A percentile compares a stretch with the other conserved stretches of the same genome.
These are phyloP conservation scores for Choanephora cucurbitarum DNA, from an alignment of 371 early-diverging fungal species.

Conservation along the genomic window DNA sequence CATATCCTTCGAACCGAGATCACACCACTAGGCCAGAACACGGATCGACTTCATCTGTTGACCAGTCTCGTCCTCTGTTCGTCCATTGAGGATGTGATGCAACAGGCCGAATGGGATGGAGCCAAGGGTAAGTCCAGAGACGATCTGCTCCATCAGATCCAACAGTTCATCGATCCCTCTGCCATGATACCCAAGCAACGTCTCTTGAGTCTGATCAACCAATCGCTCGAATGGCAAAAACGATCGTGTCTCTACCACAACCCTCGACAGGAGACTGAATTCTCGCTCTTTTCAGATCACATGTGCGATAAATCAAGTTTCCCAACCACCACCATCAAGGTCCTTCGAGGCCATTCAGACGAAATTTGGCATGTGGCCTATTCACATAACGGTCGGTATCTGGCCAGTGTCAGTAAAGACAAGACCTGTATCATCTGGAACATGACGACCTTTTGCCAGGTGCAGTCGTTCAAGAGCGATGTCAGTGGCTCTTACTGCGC, in stretches of 20 bases:
- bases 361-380: constrained; percentile 96
- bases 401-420: constrained; percentile 94
- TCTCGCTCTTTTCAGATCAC: constrained; percentile 77
- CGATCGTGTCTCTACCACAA: constrained; percentile 86
- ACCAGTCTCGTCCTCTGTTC: constrained; percentile 71
- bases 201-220: constrained; percentile 76
- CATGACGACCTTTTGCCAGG: constrained; percentile 53
- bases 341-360: constrained; percentile 80
- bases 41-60: constrained; percentile 60
- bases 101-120: constrained; percentile 82
- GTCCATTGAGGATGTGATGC: constrained; percentile 58
- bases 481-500: constrained; percentile 74
- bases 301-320: constrained; percentile 68
- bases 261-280: constrained; percentile 46
- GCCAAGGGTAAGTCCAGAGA: constrained; percentile 70
- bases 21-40: constrained; percentile 66
- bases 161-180: constrained; percentile 76
- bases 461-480: constrained; percentile 52
- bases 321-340: constrained; percentile 54
- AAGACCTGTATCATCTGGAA: constrained; percentile 87
- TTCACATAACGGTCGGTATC: constrained; percentile 79
- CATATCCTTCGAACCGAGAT: constrained; percentile 73
- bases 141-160: constrained; percentile 63
- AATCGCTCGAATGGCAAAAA: constrained; percentile 79
- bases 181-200: constrained; percentile 88